Conservation (phyloP, 1,284 basidiomycete species). For the Vanrija sp. region DNA sequence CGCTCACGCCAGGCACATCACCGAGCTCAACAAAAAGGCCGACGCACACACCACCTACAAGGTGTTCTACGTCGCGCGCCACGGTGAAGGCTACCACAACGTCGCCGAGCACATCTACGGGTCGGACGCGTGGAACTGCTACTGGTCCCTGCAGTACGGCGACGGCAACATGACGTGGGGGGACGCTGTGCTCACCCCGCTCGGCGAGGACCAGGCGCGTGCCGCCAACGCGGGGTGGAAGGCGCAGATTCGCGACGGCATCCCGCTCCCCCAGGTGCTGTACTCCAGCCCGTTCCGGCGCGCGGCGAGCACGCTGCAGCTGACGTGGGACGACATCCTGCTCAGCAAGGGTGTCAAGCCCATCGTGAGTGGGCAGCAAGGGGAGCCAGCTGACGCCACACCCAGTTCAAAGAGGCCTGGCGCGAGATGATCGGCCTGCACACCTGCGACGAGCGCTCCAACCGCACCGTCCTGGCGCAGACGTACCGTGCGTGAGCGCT, state of each 20-base stretch:
- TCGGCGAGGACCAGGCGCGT: slow-evolving; percentile 28
- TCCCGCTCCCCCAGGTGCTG: slow-evolving; percentile 31
- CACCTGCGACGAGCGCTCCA: slow-evolving; percentile 39
- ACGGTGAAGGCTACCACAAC: slow-evolving; percentile 44
- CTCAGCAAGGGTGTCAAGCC: slow-evolving; percentile 11
- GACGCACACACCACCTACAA: slow-evolving; percentile 38
- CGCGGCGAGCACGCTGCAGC: slow-evolving; percentile 29
- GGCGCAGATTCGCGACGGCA: slow-evolving; percentile 18
- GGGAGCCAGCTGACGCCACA: not conserved
- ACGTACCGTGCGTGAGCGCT: slow-evolving; percentile 18
- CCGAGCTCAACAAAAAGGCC: slow-evolving; percentile 25
- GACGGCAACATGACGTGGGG: slow-evolving; percentile 37
- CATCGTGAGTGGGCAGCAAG: not conserved
- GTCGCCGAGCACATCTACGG: slow-evolving; percentile 39
- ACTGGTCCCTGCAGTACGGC: slow-evolving; percentile 23
- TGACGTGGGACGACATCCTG: slow-evolving; percentile 37
- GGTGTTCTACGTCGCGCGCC: slow-evolving; percentile 44
- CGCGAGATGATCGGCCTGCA: slow-evolving; percentile 36
- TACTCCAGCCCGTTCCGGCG: slow-evolving; percentile 38
- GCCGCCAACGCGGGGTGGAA: slow-evolving; percentile 34
- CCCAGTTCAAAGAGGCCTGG: slow-evolving; percentile 31
- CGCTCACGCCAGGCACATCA: slow-evolving; percentile 17
- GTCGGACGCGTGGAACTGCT: slow-evolving; percentile 39
- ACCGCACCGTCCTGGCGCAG: slow-evolving; percentile 20
- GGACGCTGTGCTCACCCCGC: slow-evolving; percentile 32